A percentile compares a stretch with the other conserved stretches of the same genome.
Evolutionary conservation across 2,329 filamentous ascomycete species (phyloP).

Genomic region (Tympanopsis confertula): DNA sequence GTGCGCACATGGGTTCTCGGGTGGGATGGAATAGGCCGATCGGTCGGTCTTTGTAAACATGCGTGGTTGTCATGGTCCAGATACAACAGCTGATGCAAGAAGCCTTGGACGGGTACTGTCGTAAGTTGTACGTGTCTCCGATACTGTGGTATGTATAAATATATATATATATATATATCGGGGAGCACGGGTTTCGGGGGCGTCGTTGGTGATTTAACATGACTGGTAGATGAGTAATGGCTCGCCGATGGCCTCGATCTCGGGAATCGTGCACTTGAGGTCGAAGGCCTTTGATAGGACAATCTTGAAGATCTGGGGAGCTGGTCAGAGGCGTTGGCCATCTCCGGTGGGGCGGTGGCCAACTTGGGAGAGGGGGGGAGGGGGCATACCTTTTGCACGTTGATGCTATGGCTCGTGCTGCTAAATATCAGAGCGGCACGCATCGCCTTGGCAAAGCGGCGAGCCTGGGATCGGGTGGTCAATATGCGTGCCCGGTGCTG

Average conservation of each 20-base stretch:
- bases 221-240: constrained; percentile 84
- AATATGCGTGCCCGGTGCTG: background rate
- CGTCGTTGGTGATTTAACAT: too few relatives aligned
- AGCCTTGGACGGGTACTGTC: too few relatives aligned
- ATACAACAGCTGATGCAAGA: too few relatives aligned
- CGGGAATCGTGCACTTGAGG: constrained; percentile 95
- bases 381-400: constrained; percentile 76
- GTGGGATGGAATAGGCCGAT: too few relatives aligned
- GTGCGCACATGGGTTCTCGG: too few relatives aligned
- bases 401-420: constrained; percentile 98
- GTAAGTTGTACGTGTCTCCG: too few relatives aligned
- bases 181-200: too few relatives aligned
- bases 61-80: too few relatives aligned
- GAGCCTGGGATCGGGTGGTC: constrained; percentile 48
- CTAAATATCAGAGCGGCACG: constrained; percentile 94
- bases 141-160: too few relatives aligned
- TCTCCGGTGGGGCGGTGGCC: constrained; percentile 1
- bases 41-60: too few relatives aligned
- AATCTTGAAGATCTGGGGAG: constrained; percentile 88
- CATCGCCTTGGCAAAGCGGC: constrained; percentile 96
- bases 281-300: constrained; percentile 97
- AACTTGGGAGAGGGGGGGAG: background rate
- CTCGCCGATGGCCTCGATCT: constrained; percentile 96
- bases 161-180: too few relatives aligned
- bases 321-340: background rate